Base-by-base conservation (phyloP, 1,284 basidiomycete species). In the Pascua guehoae region DNA sequence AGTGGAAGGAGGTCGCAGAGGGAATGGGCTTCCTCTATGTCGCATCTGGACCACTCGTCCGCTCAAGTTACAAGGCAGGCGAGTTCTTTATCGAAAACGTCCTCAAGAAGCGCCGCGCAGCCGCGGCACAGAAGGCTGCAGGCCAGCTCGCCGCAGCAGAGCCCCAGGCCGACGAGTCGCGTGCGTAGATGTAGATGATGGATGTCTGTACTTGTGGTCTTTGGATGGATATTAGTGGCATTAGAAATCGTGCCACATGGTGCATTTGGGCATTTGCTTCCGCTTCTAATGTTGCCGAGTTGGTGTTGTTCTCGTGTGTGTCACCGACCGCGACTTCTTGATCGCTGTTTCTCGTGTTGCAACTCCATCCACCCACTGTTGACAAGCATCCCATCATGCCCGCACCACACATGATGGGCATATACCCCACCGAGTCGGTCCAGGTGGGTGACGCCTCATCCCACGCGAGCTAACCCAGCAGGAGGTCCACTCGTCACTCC, bases 1-100 rank as follows among this genome's bases (percentile, higher is more conserved):
- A 84, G 58, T 99, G 95, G 95, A 92, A 89, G 75, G 79, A 84
- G 66, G 81, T 88, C 14, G 95, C 96, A 12, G 91, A 98, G 71
- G 84, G 86, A 58, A 86, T 97, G 82, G 94, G 95, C 41, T 99
- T 99, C 83, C 73, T 98, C 51, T 99, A 98, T 70, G 95, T 98
- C 41, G 96, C 96, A 3, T 92, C 89, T 71, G 96, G 96, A 0
- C 96, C 96, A 9, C 81, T 98, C 24, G 95, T 99, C 37, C 83
- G 96, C 57, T 95, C 91, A 71, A 93, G 89, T 69, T 99, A 98
- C 79, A 98, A 98, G 87, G 91, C 91, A 32, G 91, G 91, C 39
- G 91, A 94, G 72, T 94, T 86, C 74, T 94, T 88, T 78, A 90
- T 95, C 47, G 90, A 92, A 77, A 94, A 93, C 67, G 88, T 94